phyloP scores from a whole-genome alignment of 306 rosid genomes.

The Carpinus fangiana region DNA sequence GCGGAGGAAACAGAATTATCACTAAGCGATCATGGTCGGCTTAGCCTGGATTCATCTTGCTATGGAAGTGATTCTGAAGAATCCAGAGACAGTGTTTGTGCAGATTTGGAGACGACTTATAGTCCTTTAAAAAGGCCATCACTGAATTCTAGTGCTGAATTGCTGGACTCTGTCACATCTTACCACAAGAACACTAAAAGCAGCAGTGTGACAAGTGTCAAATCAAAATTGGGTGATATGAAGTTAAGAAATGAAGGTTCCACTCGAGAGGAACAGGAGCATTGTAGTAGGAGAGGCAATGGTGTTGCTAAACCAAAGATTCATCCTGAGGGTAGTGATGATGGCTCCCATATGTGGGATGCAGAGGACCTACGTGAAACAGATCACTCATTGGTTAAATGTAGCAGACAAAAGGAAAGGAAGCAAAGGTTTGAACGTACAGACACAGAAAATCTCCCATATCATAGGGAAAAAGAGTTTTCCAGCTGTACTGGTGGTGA shows the following conservation, averaged over 20 bases:
- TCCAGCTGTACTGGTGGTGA: slow-evolving; percentile 37
- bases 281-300: slow-evolving; percentile 24
- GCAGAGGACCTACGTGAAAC: slow-evolving; percentile 34
- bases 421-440: slow-evolving; percentile 27
- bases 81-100: slow-evolving; percentile 39
- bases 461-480: slow-evolving; percentile 37
- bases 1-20: slow-evolving; percentile 56
- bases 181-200: slow-evolving; percentile 33
- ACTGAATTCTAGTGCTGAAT: slow-evolving; percentile 28
- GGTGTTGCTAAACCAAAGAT: slow-evolving; percentile 26
- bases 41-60: slow-evolving; percentile 59
- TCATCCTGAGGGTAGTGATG: slow-evolving; percentile 28
- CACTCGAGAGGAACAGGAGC: slow-evolving; percentile 33
- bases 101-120: slow-evolving; percentile 33
- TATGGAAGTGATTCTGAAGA: slow-evolving; percentile 56
- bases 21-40: slow-evolving; percentile 52
- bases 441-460: slow-evolving; percentile 37
- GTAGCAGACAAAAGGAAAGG: slow-evolving; percentile 35
- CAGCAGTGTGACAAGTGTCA: slow-evolving; percentile 16
- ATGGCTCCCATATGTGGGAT: slow-evolving; percentile 25
- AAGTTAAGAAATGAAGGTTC: slow-evolving; percentile 41
- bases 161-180: slow-evolving; percentile 36
- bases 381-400: slow-evolving; percentile 31
- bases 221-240: slow-evolving; percentile 32
- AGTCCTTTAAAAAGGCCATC: slow-evolving; percentile 44